Evolutionary conservation across 129 eudicot species (phyloP).

Genomic region (Lactuca saligna): DNA sequence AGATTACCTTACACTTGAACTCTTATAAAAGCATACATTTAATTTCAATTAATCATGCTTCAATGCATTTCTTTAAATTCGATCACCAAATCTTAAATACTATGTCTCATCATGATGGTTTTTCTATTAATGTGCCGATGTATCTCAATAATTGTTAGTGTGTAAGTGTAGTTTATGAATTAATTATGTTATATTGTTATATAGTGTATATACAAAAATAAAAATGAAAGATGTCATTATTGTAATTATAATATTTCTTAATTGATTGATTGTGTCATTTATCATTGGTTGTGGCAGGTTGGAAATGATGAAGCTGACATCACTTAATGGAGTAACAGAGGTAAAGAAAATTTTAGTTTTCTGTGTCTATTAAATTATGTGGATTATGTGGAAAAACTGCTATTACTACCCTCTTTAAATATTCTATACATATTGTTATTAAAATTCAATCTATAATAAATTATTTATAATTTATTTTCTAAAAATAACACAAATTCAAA

Average conservation of each 20-base stretch:
- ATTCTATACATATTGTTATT: too few species aligned
- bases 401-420: too few species aligned
- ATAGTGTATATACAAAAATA: background rate
- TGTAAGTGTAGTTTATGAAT: background rate
- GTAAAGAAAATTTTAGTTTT: constrained; percentile 2
- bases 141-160: background rate
- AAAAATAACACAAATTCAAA: too few species aligned
- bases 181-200: background rate
- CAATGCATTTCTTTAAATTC: constrained; percentile 6
- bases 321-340: background rate
- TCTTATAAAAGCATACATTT: constrained; percentile 14
- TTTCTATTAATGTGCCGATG: background rate
- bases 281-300: constrained; percentile 6
- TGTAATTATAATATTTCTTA: background rate
- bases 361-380: constrained; percentile 1
- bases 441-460: too few species aligned
- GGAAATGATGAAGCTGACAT: constrained; percentile 22
- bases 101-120: background rate
- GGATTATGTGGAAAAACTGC: too few species aligned
- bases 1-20: constrained; percentile 16
- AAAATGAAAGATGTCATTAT: background rate
- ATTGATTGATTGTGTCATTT: background rate
- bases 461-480: too few species aligned
- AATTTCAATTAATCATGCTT: background rate
- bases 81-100: background rate